These are phyloP conservation scores for Cystobasidium onofrii DNA, from an alignment of 768 basidiomycete species.

Conservation along the genomic window DNA sequence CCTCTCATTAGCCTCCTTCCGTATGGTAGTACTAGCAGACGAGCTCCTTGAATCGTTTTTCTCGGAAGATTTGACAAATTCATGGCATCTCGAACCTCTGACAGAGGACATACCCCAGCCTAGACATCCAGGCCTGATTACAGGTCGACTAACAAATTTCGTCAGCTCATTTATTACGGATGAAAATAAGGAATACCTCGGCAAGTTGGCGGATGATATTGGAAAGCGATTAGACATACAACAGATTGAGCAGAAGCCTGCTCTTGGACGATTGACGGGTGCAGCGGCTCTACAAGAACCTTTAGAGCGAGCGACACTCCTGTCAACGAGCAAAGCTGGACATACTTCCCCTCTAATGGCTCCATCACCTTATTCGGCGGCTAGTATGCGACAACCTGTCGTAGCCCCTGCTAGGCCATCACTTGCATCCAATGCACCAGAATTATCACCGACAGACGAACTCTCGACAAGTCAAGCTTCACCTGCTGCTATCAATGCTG, in stretches of 20 bases:
- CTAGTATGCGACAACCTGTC: slow-evolving; percentile 32
- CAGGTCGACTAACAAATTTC: slow-evolving; percentile 59
- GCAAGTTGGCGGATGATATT: slow-evolving; percentile 85
- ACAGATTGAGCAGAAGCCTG: slow-evolving; percentile 52
- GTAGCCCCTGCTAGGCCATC: slow-evolving; percentile 28
- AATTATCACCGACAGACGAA: slow-evolving; percentile 31
- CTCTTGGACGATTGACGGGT: slow-evolving; percentile 2
- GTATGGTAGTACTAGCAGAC: slow-evolving; percentile 96
- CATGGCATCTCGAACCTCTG: slow-evolving; percentile 66
- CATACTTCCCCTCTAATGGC: slow-evolving; percentile 58
- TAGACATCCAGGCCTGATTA: slow-evolving; percentile 48
- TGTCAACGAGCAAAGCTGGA: slow-evolving; percentile 69
- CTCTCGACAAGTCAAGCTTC: slow-evolving; percentile 40
- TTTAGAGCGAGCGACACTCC: slow-evolving; percentile 56
- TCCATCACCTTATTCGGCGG: slow-evolving; percentile 44
- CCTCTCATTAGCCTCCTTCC: slow-evolving; percentile 93
- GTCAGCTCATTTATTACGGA: slow-evolving; percentile 85
- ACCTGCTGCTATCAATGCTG: slow-evolving; percentile 42
- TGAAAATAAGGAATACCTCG: slow-evolving; percentile 84
- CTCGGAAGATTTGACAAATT: slow-evolving; percentile 76
- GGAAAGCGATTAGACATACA: slow-evolving; percentile 91
- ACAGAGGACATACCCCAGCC: slow-evolving; percentile 50
- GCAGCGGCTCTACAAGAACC: slow-evolving; percentile 55
- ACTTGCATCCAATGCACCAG: slow-evolving; percentile 3
- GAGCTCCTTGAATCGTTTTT: slow-evolving; percentile 96